Base-by-base conservation (phyloP, 495 filamentous ascomycete species). In the Monascus purpureus region DNA sequence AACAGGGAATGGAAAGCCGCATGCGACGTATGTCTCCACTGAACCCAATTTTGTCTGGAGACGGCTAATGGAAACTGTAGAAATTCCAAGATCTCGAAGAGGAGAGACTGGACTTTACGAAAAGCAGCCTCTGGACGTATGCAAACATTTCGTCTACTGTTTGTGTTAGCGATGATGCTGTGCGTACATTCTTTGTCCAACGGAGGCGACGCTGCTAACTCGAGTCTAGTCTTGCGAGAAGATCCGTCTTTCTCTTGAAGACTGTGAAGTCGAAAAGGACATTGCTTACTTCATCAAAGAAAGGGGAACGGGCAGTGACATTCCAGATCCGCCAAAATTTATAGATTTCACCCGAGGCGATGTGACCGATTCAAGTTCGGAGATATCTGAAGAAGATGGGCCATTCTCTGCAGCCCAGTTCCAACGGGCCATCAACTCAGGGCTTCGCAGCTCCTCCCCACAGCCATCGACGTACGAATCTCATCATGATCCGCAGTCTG, bases 11-110 rank as follows among this genome's bases (percentile, higher is more conserved):
- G 92, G 92, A 96, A 96, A 60, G 70, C 76, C 13, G 90, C 86
- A 8, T 93, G 92, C 49, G 92, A 99, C 48, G 74, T 78, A 46
- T 27, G 70, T 53, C 12, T 32, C 14, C 4, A 30, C 4, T 2
- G 28, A n/a, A n/a, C n/a, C 20, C 9, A 4, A 3, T 13, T 20
- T 12, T 22, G 16, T 13, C 8, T 20, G 17, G 7, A 31, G 8
- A 22, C 22, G 6, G 9, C 53, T 63, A 36, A 65, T 37, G 13
- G 11, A 16, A 27, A 28, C 14, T 4, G 6, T 41, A 79, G 73
- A 96, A 95, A 71, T 99, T 99, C 55, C 92, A 99, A 72, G 92
- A 99, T 46, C 73, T 99, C 7, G 92, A 99, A 57, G 92, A 96
- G 52, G 92, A 99, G 59, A 68, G 92, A 25, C 68, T 99, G 17